Evolutionary conservation across 2,329 filamentous ascomycete genomes (phyloP).

Genomic region (Botrytis medusae): DNA sequence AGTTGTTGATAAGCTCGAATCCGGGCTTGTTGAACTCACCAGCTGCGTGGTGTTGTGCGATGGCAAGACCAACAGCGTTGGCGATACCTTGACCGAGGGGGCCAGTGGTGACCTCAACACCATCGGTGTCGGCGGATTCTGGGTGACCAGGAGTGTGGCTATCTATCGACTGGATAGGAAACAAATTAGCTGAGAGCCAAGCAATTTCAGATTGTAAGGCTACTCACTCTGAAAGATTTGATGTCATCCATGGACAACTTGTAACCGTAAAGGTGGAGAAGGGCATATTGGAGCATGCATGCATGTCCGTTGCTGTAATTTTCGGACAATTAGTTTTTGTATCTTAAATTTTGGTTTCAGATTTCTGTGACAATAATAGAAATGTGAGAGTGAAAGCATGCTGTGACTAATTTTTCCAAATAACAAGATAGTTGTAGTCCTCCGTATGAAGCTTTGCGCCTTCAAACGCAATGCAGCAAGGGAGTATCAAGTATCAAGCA

Average conservation of each 20-base stretch:
- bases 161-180: conserved; percentile 48
- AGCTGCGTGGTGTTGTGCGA: conserved; percentile 88
- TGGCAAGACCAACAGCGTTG: conserved; percentile 96
- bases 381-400: neutral
- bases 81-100: conserved; percentile 96
- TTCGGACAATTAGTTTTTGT: conserved; percentile 13
- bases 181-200: conserved; percentile 15
- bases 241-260: conserved; percentile 82
- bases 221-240: conserved; percentile 89
- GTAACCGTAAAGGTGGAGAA: conserved; percentile 96
- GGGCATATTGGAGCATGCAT: conserved; percentile 99
- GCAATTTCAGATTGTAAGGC: neutral
- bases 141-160: conserved; percentile 93
- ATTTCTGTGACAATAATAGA: neutral
- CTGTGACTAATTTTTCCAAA: neutral
- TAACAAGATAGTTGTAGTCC: neutral
- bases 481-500: too few relatives aligned
- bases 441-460: too few relatives aligned
- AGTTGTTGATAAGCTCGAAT: conserved; percentile 89
- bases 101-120: conserved; percentile 96
- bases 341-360: neutral
- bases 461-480: neutral
- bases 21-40: conserved; percentile 96
- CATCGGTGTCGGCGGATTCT: conserved; percentile 93
- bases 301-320: conserved; percentile 84